Conservation (phyloP, 116 monocot species). For the Zostera marina region DNA sequence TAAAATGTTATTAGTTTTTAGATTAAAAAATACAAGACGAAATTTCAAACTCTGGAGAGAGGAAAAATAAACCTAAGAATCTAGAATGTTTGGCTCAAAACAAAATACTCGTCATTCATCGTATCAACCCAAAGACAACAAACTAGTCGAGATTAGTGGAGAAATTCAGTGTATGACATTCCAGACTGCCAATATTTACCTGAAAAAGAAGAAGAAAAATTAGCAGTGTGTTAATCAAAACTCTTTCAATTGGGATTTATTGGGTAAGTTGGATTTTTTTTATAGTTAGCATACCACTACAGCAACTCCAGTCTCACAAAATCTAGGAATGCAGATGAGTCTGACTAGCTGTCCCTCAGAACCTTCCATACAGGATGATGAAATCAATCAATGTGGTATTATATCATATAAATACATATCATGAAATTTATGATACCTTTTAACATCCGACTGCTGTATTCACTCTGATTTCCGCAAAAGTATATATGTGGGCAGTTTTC, state of each 20-base stretch:
- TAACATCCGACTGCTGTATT: slow-evolving; percentile 48
- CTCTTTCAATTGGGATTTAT: not conserved
- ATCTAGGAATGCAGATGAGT: slow-evolving; percentile 87
- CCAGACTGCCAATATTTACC: slow-evolving; percentile 67
- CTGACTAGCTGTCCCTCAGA: slow-evolving; percentile 65
- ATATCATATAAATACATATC: not conserved
- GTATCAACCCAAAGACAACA: too few species aligned
- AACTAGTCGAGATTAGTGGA: slow-evolving; percentile 29
- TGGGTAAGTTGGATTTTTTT: not conserved
- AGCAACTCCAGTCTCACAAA: slow-evolving; percentile 80
- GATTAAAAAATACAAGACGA: too few species aligned
- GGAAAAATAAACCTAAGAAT: too few species aligned
- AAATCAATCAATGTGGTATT: not conserved
- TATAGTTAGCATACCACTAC: slow-evolving; percentile 40
- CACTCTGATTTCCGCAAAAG: slow-evolving; percentile 82
- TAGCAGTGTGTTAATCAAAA: not conserved
- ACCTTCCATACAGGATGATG: slow-evolving; percentile 18
- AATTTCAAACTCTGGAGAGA: too few species aligned
- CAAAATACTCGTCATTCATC: too few species aligned
- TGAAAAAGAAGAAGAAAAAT: slow-evolving; percentile 17
- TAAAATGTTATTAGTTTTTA: too few species aligned
- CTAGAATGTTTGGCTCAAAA: too few species aligned
- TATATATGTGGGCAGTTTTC: slow-evolving; percentile 89
- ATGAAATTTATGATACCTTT: slow-evolving; percentile 30
- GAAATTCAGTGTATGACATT: slow-evolving; percentile 59